Evolutionary conservation across 2,329 filamentous ascomycete species (phyloP).

Genomic region (Ophiognomonia clavigignenti-juglandacearum): DNA sequence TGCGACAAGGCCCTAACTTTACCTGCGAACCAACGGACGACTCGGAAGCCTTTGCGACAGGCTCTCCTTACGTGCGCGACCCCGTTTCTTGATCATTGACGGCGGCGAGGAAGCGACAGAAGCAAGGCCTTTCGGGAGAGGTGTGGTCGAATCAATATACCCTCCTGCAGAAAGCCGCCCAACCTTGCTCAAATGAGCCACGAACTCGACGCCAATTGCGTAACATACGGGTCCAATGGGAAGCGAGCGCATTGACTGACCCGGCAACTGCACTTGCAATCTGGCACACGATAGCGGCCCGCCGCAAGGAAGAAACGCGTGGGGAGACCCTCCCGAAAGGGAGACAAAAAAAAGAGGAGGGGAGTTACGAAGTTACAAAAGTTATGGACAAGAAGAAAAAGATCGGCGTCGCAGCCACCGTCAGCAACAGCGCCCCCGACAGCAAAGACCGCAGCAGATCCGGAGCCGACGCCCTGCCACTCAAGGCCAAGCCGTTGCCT

Average conservation of each 20-base stretch:
- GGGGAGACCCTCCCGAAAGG: no score
- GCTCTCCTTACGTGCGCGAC: neutral
- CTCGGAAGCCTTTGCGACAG: neutral
- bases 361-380: constrained; percentile 8
- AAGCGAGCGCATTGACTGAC: constrained; percentile 31
- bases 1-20: neutral
- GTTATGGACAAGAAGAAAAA: constrained; percentile 27
- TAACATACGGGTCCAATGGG: constrained; percentile 41
- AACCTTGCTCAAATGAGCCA: constrained; percentile 35
- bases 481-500: constrained; percentile 26
- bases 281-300: constrained; percentile 25
- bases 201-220: constrained; percentile 38
- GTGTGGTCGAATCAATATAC: constrained; percentile 23
- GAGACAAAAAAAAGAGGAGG: constrained; percentile 17
- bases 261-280: constrained; percentile 23
- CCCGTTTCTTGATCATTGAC: neutral
- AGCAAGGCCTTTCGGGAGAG: constrained; percentile 20
- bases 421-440: constrained; percentile 31
- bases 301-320: constrained; percentile 15
- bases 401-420: constrained; percentile 28
- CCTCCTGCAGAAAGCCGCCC: constrained; percentile 37
- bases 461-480: constrained; percentile 26
- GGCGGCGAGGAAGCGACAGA: neutral
- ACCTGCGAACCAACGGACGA: neutral
- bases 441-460: constrained; percentile 35